Percentiles rank a stretch among this genome's conserved stretches.
Evolutionary conservation across 257 asterid genomes (phyloP).

Genomic region (Thymus quinquecostatus): DNA sequence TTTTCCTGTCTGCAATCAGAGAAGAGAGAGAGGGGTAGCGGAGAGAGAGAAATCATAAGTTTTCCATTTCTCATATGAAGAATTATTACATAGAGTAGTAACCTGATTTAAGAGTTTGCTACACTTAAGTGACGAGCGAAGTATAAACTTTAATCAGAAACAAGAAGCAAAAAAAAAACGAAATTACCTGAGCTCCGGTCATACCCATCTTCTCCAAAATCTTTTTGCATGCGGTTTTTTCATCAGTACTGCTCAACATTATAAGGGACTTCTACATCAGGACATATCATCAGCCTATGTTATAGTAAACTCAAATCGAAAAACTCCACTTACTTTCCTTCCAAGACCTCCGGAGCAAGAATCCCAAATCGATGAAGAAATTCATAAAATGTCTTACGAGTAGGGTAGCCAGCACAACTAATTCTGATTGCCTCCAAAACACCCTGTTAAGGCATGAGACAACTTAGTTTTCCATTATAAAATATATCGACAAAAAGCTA

Average conservation of each 20-base stretch:
- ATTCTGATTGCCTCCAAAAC: slow-evolving; percentile 96
- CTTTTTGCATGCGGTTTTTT: slow-evolving; percentile 75
- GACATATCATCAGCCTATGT: slow-evolving; percentile 23
- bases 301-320: slow-evolving; percentile 12
- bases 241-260: slow-evolving; percentile 61
- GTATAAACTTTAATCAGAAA: not conserved
- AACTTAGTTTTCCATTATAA: slow-evolving; percentile 9
- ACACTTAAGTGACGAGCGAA: slow-evolving; percentile 4
- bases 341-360: slow-evolving; percentile 89
- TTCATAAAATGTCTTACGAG: slow-evolving; percentile 90
- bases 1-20: slow-evolving; percentile 77
- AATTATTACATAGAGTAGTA: not conserved
- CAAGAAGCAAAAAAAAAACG: slow-evolving; percentile 10
- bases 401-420: slow-evolving; percentile 99
- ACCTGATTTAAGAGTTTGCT: slow-evolving; percentile 10
- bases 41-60: not conserved
- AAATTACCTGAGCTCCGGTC: slow-evolving; percentile 88
- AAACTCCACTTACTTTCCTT: slow-evolving; percentile 68
- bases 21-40: not conserved
- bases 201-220: slow-evolving; percentile 81
- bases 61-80: not conserved
- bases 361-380: slow-evolving; percentile 85
- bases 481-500: slow-evolving; percentile 3
- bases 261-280: slow-evolving; percentile 28
- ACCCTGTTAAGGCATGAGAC: slow-evolving; percentile 53